These are phyloP conservation scores for Camellia japonica DNA, from an alignment of 148 eudicot species.

Conservation along the genomic window DNA sequence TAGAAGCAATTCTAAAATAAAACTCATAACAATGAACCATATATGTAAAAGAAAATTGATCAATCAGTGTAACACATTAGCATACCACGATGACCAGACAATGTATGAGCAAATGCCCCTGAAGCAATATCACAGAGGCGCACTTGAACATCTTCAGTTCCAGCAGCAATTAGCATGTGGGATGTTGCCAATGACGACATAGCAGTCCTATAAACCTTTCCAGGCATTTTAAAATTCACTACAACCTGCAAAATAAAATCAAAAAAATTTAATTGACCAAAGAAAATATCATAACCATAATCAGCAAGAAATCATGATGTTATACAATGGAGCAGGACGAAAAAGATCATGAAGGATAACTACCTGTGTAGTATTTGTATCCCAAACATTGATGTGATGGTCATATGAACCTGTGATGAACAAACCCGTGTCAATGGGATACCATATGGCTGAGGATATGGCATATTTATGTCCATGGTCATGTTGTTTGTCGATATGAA, in stretches of 20 bases:
- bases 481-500: slow-evolving; percentile 75
- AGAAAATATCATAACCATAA: background rate
- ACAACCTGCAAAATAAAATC: slow-evolving; percentile 47
- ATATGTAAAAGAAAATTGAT: background rate
- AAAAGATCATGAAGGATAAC: background rate
- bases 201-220: slow-evolving; percentile 88
- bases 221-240: slow-evolving; percentile 94
- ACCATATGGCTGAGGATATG: slow-evolving; percentile 88
- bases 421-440: slow-evolving; percentile 90
- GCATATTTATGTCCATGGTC: slow-evolving; percentile 81
- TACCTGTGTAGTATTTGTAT: slow-evolving; percentile 92
- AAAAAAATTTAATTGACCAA: background rate
- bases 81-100: slow-evolving; percentile 99
- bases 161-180: slow-evolving; percentile 95
- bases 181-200: slow-evolving; percentile 84
- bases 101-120: slow-evolving; percentile 94
- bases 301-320: background rate
- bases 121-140: slow-evolving; percentile 98
- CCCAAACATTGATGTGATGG: slow-evolving; percentile 93
- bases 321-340: background rate
- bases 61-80: slow-evolving; percentile 4
- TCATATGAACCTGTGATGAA: slow-evolving; percentile 92
- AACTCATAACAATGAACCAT: background rate
- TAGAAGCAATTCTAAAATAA: slow-evolving; percentile 2
- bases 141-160: slow-evolving; percentile 98